Evolutionary conservation across 352 stramenopile genomes (phyloP).

Genomic region (Globisporangium emineosum): DNA sequence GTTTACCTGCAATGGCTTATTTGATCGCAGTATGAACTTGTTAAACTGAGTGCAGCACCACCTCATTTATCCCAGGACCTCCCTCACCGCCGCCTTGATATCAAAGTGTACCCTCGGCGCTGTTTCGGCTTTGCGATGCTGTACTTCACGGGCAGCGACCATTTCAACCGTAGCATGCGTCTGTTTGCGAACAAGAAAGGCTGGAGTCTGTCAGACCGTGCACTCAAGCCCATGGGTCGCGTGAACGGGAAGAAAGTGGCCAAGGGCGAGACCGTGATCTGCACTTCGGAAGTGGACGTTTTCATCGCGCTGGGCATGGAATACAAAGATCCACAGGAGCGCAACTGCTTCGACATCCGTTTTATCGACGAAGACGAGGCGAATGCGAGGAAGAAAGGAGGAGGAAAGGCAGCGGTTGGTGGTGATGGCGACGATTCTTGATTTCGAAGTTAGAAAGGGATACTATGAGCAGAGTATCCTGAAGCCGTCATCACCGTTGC

Average conservation of each 20-base stretch:
- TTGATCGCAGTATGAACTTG: too few species aligned
- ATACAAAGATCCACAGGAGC: constrained; percentile 78
- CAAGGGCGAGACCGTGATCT: constrained; percentile 69
- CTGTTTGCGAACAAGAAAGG: constrained; percentile 79
- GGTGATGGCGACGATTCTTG: neutral
- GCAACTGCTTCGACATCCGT: constrained; percentile 81
- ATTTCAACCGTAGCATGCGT: constrained; percentile 89
- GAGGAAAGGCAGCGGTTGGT: neutral
- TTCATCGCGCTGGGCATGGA: constrained; percentile 82
- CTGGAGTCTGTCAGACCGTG: constrained; percentile 69
- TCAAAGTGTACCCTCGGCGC: constrained; percentile 84
- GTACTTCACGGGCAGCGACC: constrained; percentile 91
- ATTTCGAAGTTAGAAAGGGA: too few species aligned
- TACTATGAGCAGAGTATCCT: too few species aligned
- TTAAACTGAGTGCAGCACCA: too few species aligned
- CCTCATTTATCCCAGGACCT: constrained; percentile 23
- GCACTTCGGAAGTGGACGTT: constrained; percentile 76
- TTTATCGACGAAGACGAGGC: constrained; percentile 78
- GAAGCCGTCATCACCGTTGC: too few species aligned
- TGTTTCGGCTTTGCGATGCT: constrained; percentile 83
- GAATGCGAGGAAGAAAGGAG: constrained; percentile 32
- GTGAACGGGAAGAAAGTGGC: constrained; percentile 57
- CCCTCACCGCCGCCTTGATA: constrained; percentile 69
- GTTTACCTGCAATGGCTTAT: neutral
- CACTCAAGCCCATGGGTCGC: constrained; percentile 57